phyloP scores from a whole-genome alignment of 208 protist species.

The Tritrichomonas foetus region DNA sequence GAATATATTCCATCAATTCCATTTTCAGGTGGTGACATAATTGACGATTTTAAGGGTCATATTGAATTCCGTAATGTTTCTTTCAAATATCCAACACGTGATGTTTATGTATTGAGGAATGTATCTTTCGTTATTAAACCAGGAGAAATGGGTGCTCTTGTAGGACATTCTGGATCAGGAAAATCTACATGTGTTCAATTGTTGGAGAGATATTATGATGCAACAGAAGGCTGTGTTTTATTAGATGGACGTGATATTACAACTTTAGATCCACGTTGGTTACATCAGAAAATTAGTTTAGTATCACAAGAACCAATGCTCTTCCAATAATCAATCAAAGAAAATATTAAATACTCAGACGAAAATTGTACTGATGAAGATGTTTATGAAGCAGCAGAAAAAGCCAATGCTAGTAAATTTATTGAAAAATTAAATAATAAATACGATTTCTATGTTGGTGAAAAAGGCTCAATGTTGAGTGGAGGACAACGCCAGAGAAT shows the following conservation, averaged over 20 bases:
- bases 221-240: constrained; percentile 70
- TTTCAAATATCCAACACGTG: constrained; percentile 33
- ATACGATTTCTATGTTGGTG: neutral
- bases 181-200: constrained; percentile 61
- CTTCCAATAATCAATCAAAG: constrained; percentile 64
- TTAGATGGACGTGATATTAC: constrained; percentile 78
- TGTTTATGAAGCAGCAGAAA: neutral
- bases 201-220: constrained; percentile 85
- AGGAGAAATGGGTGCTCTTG: constrained; percentile 48
- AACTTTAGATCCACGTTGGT: constrained; percentile 65
- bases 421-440: constrained; percentile 13
- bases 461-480: constrained; percentile 36
- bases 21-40: neutral
- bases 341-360: constrained; percentile 59
- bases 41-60: neutral
- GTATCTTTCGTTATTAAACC: constrained; percentile 45
- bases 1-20: neutral
- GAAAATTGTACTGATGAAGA: neutral
- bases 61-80: constrained; percentile 33
- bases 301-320: constrained; percentile 89
- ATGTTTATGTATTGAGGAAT: constrained; percentile 39
- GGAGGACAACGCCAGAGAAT: constrained; percentile 55
- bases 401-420: neutral
- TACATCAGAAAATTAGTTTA: constrained; percentile 76
- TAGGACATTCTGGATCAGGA: constrained; percentile 45